phyloP scores from a whole-genome alignment of 768 basidiomycete species.

The Russula foetens region DNA sequence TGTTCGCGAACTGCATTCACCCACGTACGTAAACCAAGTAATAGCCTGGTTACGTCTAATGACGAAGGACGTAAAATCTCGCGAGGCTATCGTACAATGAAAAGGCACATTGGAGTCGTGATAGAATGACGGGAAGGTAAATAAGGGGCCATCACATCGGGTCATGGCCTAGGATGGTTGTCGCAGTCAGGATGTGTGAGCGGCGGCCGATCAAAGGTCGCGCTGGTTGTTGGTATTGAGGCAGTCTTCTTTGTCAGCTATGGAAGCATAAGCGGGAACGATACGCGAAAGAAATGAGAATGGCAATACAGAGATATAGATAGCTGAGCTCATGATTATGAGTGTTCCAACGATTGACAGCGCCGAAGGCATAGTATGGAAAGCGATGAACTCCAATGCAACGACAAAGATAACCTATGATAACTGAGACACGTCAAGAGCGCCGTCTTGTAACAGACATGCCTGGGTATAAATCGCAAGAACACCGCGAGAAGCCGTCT shows the following conservation, averaged over 20 bases:
- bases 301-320: constrained; percentile 55
- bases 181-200: too few relatives aligned
- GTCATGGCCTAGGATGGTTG: not conserved
- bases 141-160: not conserved
- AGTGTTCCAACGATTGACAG: constrained; percentile 53
- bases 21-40: too few relatives aligned
- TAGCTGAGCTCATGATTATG: constrained; percentile 55
- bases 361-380: constrained; percentile 45
- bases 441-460: too few relatives aligned
- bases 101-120: too few relatives aligned
- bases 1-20: too few relatives aligned
- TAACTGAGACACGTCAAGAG: too few relatives aligned
- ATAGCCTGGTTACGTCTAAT: too few relatives aligned
- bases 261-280: not conserved
- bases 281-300: not conserved
- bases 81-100: too few relatives aligned
- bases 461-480: too few relatives aligned
- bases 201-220: not conserved
- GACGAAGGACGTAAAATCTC: not conserved
- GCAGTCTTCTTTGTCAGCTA: not conserved
- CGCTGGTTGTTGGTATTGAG: not conserved
- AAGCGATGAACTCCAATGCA: too few relatives aligned
- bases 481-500: too few relatives aligned
- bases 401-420: too few relatives aligned
- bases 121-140: not conserved